Evolutionary conservation across 768 basidiomycete species (phyloP).

Genomic region (Peribolospora baueri): DNA sequence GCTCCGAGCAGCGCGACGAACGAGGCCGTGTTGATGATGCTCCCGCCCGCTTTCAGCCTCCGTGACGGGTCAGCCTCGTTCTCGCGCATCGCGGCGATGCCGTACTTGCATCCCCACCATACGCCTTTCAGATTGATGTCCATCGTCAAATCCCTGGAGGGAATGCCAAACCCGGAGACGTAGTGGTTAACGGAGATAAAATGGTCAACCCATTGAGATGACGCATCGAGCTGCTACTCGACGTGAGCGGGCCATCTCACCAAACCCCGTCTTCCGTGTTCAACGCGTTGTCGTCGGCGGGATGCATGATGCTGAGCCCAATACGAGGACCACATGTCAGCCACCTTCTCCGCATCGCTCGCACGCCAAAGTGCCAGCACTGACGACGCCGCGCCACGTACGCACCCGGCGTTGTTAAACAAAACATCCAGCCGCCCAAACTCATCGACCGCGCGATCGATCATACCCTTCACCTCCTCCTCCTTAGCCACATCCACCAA

Average conservation of each 20-base stretch:
- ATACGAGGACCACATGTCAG: too few species aligned
- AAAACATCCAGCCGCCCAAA: slow-evolving; percentile 91
- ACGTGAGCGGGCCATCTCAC: slow-evolving; percentile 15
- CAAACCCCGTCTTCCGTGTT: slow-evolving; percentile 93
- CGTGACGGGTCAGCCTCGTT: slow-evolving; percentile 62
- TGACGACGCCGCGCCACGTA: too few species aligned
- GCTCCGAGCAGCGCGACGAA: slow-evolving; percentile 91
- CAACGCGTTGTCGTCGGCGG: slow-evolving; percentile 28
- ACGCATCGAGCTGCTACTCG: too few species aligned
- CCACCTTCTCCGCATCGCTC: too few species aligned
- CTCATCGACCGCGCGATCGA: slow-evolving; percentile 50
- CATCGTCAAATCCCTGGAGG: slow-evolving; percentile 24
- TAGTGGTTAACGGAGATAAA: too few species aligned
- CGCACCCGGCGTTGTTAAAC: slow-evolving; percentile 14
- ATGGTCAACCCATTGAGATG: too few species aligned
- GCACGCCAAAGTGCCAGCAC: too few species aligned
- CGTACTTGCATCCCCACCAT: slow-evolving; percentile 98
- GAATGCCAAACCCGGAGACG: slow-evolving; percentile 20
- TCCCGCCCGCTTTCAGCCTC: slow-evolving; percentile 44
- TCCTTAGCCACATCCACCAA: slow-evolving; percentile 80
- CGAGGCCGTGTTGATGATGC: slow-evolving; percentile 94
- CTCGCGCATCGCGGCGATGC: slow-evolving; percentile 82
- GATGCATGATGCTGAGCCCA: too few species aligned
- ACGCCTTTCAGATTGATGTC: slow-evolving; percentile 89
- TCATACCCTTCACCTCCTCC: slow-evolving; percentile 52